A percentile compares a stretch with the other conserved stretches of the same genome.
Conservation (phyloP, 495 filamentous ascomycete genomes). For the Podospora tetraspora region DNA sequence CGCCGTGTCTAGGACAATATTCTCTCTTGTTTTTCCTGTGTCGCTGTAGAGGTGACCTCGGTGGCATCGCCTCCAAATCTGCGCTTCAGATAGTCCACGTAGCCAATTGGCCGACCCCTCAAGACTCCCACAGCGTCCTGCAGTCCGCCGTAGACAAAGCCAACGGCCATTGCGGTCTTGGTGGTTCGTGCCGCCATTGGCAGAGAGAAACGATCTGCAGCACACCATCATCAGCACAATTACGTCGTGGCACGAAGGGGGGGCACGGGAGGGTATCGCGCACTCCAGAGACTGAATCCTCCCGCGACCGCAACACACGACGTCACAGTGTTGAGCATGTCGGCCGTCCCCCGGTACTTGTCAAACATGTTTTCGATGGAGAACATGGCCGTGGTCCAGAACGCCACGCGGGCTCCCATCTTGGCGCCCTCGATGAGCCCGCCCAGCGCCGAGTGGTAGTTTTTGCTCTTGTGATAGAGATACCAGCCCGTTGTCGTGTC, state of each 20-base stretch:
- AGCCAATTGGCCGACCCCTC: constrained; percentile 64
- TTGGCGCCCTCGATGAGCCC: constrained; percentile 70
- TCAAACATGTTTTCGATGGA: constrained; percentile 81
- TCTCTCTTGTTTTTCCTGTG: constrained; percentile 40
- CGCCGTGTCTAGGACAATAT: constrained; percentile 34
- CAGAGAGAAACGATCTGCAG: constrained; percentile 70
- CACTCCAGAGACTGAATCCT: constrained; percentile 82
- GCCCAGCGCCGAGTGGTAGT: constrained; percentile 72
- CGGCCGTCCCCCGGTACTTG: constrained; percentile 60
- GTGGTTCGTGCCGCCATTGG: constrained; percentile 78
- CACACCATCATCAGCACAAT: constrained; percentile 13
- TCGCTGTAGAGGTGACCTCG: not conserved
- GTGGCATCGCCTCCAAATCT: constrained; percentile 13
- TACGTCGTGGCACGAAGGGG: constrained; percentile 1
- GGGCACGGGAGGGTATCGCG: constrained; percentile 23
- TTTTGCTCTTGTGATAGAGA: constrained; percentile 95
- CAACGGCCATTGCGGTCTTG: constrained; percentile 69
- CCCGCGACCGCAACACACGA: constrained; percentile 80
- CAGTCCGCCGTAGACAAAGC: constrained; percentile 71
- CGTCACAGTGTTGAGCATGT: constrained; percentile 69
- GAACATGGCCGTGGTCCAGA: constrained; percentile 65
- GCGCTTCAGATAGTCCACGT: constrained; percentile 59
- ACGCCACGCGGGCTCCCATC: constrained; percentile 64
- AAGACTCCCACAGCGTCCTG: constrained; percentile 55
- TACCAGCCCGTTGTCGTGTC: constrained; percentile 82